These are phyloP conservation scores for Platanthera zijinensis DNA, from an alignment of 106 monocot species.

Conservation along the genomic window DNA sequence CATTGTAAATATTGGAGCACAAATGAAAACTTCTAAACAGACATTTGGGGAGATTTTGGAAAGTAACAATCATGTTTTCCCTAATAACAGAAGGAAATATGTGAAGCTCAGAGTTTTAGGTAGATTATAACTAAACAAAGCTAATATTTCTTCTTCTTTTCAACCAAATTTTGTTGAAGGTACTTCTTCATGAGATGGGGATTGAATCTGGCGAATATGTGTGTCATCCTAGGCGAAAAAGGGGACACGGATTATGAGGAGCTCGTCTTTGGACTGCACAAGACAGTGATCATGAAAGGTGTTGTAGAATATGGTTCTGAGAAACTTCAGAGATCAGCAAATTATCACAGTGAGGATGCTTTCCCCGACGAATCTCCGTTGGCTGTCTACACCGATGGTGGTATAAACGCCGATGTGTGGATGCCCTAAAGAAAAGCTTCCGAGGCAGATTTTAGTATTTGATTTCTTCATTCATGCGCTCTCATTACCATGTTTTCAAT, in stretches of 20 bases:
- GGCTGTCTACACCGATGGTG: slow-evolving; percentile 18
- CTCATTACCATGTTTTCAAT: not conserved
- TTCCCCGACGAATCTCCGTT: slow-evolving; percentile 38
- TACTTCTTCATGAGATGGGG: slow-evolving; percentile 80
- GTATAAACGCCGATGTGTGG: slow-evolving; percentile 36
- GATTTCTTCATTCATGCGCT: not conserved
- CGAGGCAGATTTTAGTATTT: slow-evolving; percentile 27
- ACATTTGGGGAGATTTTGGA: no score
- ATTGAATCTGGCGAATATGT: slow-evolving; percentile 50
- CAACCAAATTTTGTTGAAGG: slow-evolving; percentile 19
- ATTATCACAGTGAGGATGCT: slow-evolving; percentile 44
- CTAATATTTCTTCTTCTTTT: no score
- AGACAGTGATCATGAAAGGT: slow-evolving; percentile 44
- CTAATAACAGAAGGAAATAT: no score
- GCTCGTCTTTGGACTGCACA: slow-evolving; percentile 51
- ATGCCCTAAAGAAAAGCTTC: slow-evolving; percentile 28
- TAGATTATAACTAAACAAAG: no score
- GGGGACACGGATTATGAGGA: slow-evolving; percentile 61
- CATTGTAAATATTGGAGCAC: no score
- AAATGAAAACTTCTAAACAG: no score
- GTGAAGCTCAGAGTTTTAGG: no score
- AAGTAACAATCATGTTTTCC: no score
- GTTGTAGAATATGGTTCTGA: slow-evolving; percentile 47
- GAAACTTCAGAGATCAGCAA: slow-evolving; percentile 30
- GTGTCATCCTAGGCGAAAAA: slow-evolving; percentile 55